Evolutionary conservation across 495 filamentous ascomycete genomes (phyloP).

Genomic region (Talaromyces wortmannii): DNA sequence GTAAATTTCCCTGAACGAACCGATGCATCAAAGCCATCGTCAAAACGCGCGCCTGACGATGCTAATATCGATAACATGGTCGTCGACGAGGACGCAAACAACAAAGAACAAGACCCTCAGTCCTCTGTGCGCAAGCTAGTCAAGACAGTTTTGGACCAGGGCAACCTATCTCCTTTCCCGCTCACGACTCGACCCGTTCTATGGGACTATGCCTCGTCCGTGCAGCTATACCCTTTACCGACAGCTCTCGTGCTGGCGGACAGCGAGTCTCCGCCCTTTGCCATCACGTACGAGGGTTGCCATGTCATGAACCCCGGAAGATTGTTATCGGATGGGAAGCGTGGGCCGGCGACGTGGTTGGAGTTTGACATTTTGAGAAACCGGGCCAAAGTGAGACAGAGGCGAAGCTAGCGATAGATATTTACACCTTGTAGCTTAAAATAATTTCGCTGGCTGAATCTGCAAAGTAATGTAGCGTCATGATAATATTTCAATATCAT

Average conservation of each 20-base stretch:
- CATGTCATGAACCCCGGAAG: conserved; percentile 91
- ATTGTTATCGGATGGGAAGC: conserved; percentile 55
- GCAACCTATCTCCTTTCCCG: conserved; percentile 79
- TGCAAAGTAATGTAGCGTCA: no score
- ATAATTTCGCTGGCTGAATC: no score
- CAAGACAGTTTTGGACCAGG: conserved; percentile 91
- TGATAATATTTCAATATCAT: no score
- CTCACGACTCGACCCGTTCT: conserved; percentile 67
- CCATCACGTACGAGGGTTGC: conserved; percentile 87
- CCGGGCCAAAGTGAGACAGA: conserved; percentile 45
- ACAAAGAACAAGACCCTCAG: conserved; percentile 22
- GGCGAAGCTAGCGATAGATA: conserved; percentile 20
- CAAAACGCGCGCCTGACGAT: conserved; percentile 9
- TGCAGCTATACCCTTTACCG: conserved; percentile 83
- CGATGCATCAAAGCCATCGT: conserved; percentile 10
- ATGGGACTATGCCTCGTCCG: conserved; percentile 73
- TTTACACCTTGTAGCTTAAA: no score
- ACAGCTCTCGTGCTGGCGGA: conserved; percentile 78
- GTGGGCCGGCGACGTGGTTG: conserved; percentile 68
- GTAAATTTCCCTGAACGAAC: conserved; percentile 42
- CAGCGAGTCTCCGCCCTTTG: conserved; percentile 69
- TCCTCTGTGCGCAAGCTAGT: conserved; percentile 69
- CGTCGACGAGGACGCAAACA: conserved; percentile 27
- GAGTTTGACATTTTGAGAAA: conserved; percentile 69
- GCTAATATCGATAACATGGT: background rate